These are phyloP conservation scores for Knufia fluminis DNA, from an alignment of 2,329 filamentous ascomycete genomes.

Conservation along the genomic window DNA sequence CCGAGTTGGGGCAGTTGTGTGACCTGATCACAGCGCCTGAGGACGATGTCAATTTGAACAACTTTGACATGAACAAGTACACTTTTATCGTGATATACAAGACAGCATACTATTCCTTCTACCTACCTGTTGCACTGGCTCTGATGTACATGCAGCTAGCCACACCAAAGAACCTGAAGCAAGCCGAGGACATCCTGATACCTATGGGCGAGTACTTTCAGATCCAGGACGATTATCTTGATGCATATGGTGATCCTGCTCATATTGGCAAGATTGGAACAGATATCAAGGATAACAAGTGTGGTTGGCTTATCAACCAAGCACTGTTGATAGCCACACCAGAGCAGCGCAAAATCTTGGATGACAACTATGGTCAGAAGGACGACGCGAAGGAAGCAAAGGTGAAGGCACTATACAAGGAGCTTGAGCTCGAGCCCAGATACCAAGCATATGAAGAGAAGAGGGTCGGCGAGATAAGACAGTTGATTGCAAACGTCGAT, in stretches of 20 bases:
- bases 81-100: constrained; percentile 99
- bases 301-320: constrained; percentile 96
- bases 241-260: constrained; percentile 89
- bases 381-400: constrained; percentile 70
- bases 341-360: constrained; percentile 78
- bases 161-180: constrained; percentile 78
- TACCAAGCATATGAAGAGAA: constrained; percentile 89
- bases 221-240: constrained; percentile 96
- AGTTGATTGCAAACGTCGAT: constrained; percentile 69
- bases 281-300: constrained; percentile 99
- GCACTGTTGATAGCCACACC: constrained; percentile 70
- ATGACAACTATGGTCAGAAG: constrained; percentile 91
- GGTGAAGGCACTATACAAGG: constrained; percentile 81
- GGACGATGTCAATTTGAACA: constrained; percentile 82
- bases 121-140: constrained; percentile 87
- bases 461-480: constrained; percentile 65
- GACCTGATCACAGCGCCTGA: constrained; percentile 94
- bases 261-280: constrained; percentile 98
- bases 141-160: constrained; percentile 78
- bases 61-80: constrained; percentile 94
- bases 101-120: constrained; percentile 99
- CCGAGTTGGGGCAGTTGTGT: constrained; percentile 88
- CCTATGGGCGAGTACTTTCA: constrained; percentile 99
- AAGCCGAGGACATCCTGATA: constrained; percentile 84
- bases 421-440: constrained; percentile 70